Evolutionary conservation across 495 filamentous ascomycete species (phyloP).

Genomic region (Oidiodendron maius): DNA sequence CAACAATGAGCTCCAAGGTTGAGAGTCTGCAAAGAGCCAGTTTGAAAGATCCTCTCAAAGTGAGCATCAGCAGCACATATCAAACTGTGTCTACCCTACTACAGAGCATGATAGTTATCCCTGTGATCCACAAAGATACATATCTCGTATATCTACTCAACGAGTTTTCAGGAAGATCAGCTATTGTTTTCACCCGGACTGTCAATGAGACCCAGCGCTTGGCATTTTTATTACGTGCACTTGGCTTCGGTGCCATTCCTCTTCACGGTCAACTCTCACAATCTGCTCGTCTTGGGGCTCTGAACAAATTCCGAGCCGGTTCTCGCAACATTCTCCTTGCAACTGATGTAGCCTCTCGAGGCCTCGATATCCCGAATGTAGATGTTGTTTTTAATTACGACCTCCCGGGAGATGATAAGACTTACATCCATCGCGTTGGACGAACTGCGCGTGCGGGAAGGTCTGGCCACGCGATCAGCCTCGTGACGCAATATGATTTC

Average conservation of each 20-base stretch:
- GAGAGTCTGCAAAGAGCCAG: constrained; percentile 87
- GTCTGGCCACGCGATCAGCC: constrained; percentile 70
- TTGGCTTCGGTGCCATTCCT: constrained; percentile 83
- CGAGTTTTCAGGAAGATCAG: constrained; percentile 74
- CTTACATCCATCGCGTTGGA: constrained; percentile 92
- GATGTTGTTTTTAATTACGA: constrained; percentile 88
- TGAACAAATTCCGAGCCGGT: constrained; percentile 79
- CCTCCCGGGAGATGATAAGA: constrained; percentile 76
- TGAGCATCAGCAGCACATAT: constrained; percentile 75
- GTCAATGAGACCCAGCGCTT: constrained; percentile 85
- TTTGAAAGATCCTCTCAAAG: constrained; percentile 68
- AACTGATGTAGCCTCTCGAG: constrained; percentile 90
- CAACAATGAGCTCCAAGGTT: constrained; percentile 88
- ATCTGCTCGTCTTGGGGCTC: constrained; percentile 71
- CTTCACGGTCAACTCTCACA: constrained; percentile 88
- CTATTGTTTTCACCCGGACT: constrained; percentile 89
- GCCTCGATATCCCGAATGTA: constrained; percentile 90
- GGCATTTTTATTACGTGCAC: constrained; percentile 69
- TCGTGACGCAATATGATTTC: constrained; percentile 89
- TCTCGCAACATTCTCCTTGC: constrained; percentile 83
- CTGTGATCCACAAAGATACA: constrained; percentile 83
- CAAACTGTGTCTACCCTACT: constrained; percentile 82
- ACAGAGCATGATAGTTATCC: constrained; percentile 79
- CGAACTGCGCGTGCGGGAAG: constrained; percentile 89
- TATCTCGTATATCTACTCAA: constrained; percentile 84